phyloP scores from a whole-genome alignment of 1,284 basidiomycete species.

The Apiotrichum sp. region DNA sequence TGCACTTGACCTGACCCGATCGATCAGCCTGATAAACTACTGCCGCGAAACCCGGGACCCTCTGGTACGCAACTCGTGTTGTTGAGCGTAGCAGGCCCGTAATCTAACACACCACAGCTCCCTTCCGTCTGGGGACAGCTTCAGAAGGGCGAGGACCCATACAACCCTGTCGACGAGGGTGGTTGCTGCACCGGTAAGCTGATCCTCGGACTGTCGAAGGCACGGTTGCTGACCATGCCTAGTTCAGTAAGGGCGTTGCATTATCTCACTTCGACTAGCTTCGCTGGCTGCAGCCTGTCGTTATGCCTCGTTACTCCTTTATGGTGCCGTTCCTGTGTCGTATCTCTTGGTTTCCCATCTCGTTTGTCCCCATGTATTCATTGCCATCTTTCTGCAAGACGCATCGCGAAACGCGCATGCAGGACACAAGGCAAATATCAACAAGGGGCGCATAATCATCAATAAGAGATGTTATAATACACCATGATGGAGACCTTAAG shows the following conservation, averaged over 20 bases:
- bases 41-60: slow-evolving; percentile 87
- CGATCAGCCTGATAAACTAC: slow-evolving; percentile 76
- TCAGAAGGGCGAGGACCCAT: slow-evolving; percentile 62
- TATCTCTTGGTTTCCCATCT: background rate
- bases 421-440: too few species aligned
- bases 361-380: slow-evolving; percentile 5
- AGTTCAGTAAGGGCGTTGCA: slow-evolving; percentile 11
- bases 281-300: background rate
- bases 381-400: too few species aligned
- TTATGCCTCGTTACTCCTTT: background rate
- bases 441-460: too few species aligned
- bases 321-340: background rate
- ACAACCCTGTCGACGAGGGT: slow-evolving; percentile 26
- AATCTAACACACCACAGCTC: slow-evolving; percentile 56
- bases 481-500: too few species aligned
- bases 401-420: too few species aligned
- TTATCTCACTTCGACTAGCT: slow-evolving; percentile 6
- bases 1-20: background rate
- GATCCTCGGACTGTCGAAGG: background rate
- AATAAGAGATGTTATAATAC: too few species aligned
- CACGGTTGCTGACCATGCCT: background rate
- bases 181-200: slow-evolving; percentile 38
- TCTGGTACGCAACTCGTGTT: slow-evolving; percentile 54
- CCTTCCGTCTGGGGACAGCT: slow-evolving; percentile 91
- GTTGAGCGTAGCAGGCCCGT: too few species aligned